Evolutionary conservation across 345 rosid genomes (phyloP), one percentile per base, ranked within the genome.

Genomic region (Kandelia obovata): DNA sequence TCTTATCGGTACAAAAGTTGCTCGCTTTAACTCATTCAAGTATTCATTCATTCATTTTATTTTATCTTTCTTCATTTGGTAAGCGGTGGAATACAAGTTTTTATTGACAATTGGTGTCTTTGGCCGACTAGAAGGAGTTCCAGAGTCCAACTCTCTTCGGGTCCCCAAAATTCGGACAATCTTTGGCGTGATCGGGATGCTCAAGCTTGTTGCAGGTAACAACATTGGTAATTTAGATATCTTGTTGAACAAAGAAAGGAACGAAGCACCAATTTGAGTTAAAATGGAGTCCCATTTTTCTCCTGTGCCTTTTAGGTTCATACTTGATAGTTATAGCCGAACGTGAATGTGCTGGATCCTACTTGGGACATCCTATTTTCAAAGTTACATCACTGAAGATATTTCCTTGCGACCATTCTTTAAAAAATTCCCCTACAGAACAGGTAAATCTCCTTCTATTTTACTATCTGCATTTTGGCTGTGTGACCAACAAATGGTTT

Each of bases 171-270:
- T 92, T 76, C 83, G 65, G 66, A 71, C 89, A 4, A 80, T 95
- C 67, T 95, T 73, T 65, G 98, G 99, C 26, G 83, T 95, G 11
- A 85, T 89, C 62, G 99, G 99, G 61, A 81, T 95, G 96, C 81
- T 95, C 64, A 95, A 89, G 88, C 97, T 95, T 56, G 80, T 95
- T 25, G 96, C 96, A 77, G 97, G 98, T 90, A 72, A 63, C 17
- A 43, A 6, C 20, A 11, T 27, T 47, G 52, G 9, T 5, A 58
- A 16, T 70, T 52, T 62, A 27, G 6, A n/a, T 39, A 55, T 10
- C 5, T 51, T 30, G 26, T 56, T 25, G 16, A 56, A 20, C 59
- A 21, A 56, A 56, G 28, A 31, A 56, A 25, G 49, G 49, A 43
- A 43, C 19, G 4, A 13, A 13, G 0, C 49, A 11, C 49, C 17